Percentiles rank a stretch among this genome's conserved stretches.
phyloP scores from a whole-genome alignment of 2,329 filamentous ascomycete genomes.

The Amauroascus niger region DNA sequence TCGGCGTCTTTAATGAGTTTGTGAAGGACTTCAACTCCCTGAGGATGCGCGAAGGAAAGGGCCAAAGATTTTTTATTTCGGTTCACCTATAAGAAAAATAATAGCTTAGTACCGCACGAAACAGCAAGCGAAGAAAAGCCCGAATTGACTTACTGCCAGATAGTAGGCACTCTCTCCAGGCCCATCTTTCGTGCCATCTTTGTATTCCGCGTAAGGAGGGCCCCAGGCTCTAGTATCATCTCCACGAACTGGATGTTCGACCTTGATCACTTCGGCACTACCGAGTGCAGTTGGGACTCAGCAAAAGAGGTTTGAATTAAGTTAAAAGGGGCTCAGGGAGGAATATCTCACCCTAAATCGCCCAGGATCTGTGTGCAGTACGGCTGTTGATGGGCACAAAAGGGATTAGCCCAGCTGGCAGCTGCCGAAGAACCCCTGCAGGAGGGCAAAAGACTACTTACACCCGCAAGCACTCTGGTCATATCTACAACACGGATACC shows the following conservation, averaged over 20 bases:
- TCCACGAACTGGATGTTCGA: conserved; percentile 82
- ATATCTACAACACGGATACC: conserved; percentile 89
- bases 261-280: conserved; percentile 92
- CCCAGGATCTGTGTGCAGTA: conserved; percentile 96
- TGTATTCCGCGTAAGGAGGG: conserved; percentile 80
- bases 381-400: conserved; percentile 51
- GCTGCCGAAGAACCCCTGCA: neutral
- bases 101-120: neutral
- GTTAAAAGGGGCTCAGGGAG: neutral
- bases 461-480: conserved; percentile 89
- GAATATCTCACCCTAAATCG: conserved; percentile 63
- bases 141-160: conserved; percentile 55
- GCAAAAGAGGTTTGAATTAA: neutral
- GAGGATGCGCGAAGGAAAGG: conserved; percentile 76
- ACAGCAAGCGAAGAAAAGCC: neutral
- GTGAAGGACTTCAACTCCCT: conserved; percentile 79
- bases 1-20: conserved; percentile 75
- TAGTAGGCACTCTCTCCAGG: conserved; percentile 94
- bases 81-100: conserved; percentile 57
- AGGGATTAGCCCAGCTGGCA: conserved; percentile 15
- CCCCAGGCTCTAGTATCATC: conserved; percentile 97
- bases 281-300: conserved; percentile 13
- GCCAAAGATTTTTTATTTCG: conserved; percentile 94
- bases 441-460: conserved; percentile 43
- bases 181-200: conserved; percentile 46